Base-by-base conservation (phyloP, 352 stramenopile genomes). In the Globisporangium perplexum region DNA sequence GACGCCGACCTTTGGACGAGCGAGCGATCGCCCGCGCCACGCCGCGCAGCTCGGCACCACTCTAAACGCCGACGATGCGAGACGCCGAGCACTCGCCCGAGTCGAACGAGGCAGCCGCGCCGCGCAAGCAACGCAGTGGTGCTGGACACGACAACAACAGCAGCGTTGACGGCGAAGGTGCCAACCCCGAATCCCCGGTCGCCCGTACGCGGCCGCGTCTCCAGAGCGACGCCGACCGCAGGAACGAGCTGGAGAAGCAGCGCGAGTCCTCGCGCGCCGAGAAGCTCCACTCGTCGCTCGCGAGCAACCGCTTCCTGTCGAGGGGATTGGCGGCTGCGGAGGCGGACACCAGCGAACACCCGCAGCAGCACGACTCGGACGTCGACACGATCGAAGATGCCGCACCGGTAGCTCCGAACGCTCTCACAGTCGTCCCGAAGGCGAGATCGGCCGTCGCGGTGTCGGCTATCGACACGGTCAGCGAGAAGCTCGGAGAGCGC, bases 221-320 rank as follows among this genome's bases (percentile, higher is more conserved):
- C 36, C 67, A 51, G 39, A 84, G 64, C 53, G 69, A 83, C 47
- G 53, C 69, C 17, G 57, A 62, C 11, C 64, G 64, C 26, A 65
- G 70, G 6, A 60, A 80, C 43, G 45, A 73, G 1, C 51, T 70
- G 17, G 73, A 82, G 49, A 57, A 68, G 24, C 65, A 78, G 45
- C 73, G 73, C 24, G 65, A 68, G 26, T 43, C 22, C 8, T 43
- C 52, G 0, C 58, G 71, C 2, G 22, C 70, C 17, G 35, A 61
- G 22, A 62, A 62, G 35, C 50, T 51, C 1, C 62, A 53, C 22
- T 49, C 57, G 18, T 63, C 65, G 10, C 53, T 71, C 7, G 53
- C 59, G 31, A 79, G 77, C 61, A 87, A 87, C 39, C 71, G 76
- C 35, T 87, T 87, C 48, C 51, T 87, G 35, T 17, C 22, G 14